These are phyloP conservation scores for Usnea hakonensis DNA, from an alignment of 495 filamentous ascomycete species.

Conservation along the genomic window DNA sequence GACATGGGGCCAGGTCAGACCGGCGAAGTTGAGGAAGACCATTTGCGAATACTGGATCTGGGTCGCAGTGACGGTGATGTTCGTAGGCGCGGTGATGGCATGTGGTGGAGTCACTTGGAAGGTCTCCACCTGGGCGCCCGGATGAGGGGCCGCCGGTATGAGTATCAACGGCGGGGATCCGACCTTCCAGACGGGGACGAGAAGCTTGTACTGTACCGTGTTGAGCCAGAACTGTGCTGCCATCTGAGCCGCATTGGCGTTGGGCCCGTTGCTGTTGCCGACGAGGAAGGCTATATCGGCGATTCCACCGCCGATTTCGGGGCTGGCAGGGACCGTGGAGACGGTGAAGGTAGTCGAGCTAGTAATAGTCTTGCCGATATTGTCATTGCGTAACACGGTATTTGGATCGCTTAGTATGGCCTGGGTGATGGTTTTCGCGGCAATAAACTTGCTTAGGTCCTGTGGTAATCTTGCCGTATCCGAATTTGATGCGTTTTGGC, in stretches of 20 bases:
- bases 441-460: slow-evolving; percentile 25
- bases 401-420: slow-evolving; percentile 25
- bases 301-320: slow-evolving; percentile 25
- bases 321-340: slow-evolving; percentile 17
- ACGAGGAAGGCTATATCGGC: slow-evolving; percentile 26
- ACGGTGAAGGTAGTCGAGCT: slow-evolving; percentile 24
- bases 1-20: slow-evolving; percentile 29
- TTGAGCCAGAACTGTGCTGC: slow-evolving; percentile 28
- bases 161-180: slow-evolving; percentile 14
- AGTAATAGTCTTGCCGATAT: slow-evolving; percentile 24
- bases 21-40: slow-evolving; percentile 28
- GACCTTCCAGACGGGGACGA: slow-evolving; percentile 13
- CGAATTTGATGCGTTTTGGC: slow-evolving; percentile 16
- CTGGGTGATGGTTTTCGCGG: slow-evolving; percentile 26
- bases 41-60: slow-evolving; percentile 32
- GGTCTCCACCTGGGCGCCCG: slow-evolving; percentile 18
- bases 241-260: slow-evolving; percentile 25
- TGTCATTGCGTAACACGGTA: slow-evolving; percentile 22
- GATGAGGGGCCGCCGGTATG: not conserved
- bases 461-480: slow-evolving; percentile 26
- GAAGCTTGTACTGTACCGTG: slow-evolving; percentile 23
- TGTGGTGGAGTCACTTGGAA: slow-evolving; percentile 20
- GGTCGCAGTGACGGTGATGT: slow-evolving; percentile 16
- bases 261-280: slow-evolving; percentile 11
- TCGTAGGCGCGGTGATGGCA: slow-evolving; percentile 20